A percentile compares a stretch with the other conserved stretches of the same genome.
These are phyloP conservation scores for Aspergillus sp. DNA, from an alignment of 2,329 filamentous ascomycete species.

Conservation along the genomic window DNA sequence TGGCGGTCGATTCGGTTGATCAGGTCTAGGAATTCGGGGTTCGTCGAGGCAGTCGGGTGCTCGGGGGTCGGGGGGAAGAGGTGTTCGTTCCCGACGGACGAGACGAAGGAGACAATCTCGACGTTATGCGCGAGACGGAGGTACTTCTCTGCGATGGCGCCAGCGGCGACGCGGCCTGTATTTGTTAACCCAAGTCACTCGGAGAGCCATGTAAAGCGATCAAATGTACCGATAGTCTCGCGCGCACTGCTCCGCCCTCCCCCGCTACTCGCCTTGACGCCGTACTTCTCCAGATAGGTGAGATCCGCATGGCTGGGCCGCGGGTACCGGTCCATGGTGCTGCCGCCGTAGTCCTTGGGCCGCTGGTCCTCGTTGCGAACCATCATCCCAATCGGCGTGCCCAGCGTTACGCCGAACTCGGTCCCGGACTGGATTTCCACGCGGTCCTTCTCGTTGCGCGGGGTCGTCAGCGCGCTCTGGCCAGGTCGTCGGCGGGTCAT, in stretches of 20 bases:
- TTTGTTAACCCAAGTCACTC: background rate
- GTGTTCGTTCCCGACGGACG: constrained; percentile 70
- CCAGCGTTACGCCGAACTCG: constrained; percentile 80
- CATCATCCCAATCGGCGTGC: constrained; percentile 79
- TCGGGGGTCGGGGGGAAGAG: constrained; percentile 63
- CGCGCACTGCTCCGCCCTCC: constrained; percentile 86
- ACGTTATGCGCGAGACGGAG: constrained; percentile 69
- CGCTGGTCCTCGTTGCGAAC: constrained; percentile 90
- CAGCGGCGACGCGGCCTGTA: constrained; percentile 70
- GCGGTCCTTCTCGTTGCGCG: constrained; percentile 81
- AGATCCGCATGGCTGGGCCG: constrained; percentile 90
- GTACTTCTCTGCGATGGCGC: constrained; percentile 90
- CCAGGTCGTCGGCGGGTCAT: constrained; percentile 84
- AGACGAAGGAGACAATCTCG: constrained; percentile 85
- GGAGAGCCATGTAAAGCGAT: background rate
- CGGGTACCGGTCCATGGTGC: constrained; percentile 86
- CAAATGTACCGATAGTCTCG: constrained; percentile 71
- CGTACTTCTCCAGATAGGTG: constrained; percentile 97
- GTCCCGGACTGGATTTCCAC: constrained; percentile 90
- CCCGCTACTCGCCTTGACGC: constrained; percentile 80
- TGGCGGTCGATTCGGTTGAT: constrained; percentile 62
- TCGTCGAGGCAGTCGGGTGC: constrained; percentile 59
- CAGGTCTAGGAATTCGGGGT: constrained; percentile 70
- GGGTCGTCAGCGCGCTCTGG: constrained; percentile 82
- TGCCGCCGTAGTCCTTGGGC: constrained; percentile 80